Conservation (phyloP, 768 basidiomycete genomes). For the Tylopilus vinaceipallidus region DNA sequence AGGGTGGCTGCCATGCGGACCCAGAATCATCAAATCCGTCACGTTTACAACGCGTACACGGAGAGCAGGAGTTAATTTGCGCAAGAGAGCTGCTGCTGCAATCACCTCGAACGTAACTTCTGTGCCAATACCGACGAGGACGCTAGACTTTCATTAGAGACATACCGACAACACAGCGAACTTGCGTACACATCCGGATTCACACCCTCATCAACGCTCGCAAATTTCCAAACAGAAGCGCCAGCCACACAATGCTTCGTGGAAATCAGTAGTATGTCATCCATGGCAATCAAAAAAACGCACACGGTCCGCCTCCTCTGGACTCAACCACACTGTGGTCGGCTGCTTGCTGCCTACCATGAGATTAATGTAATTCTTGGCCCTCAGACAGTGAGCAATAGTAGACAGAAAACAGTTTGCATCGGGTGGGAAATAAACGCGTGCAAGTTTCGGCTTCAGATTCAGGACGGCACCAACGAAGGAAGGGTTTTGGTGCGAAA, state of each 20-base stretch:
- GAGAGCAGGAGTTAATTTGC: slow-evolving; percentile 63
- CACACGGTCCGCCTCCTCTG: slow-evolving; percentile 72
- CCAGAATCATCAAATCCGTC: slow-evolving; percentile 85
- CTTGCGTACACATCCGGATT: slow-evolving; percentile 63
- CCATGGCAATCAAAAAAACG: slow-evolving; percentile 6
- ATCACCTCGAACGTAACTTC: slow-evolving; percentile 90
- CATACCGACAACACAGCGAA: neutral
- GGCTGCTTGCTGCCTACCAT: slow-evolving; percentile 90
- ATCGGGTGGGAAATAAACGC: slow-evolving; percentile 88
- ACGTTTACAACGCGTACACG: slow-evolving; percentile 88
- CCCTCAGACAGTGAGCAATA: slow-evolving; percentile 76
- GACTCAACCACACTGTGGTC: slow-evolving; percentile 72
- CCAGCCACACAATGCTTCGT: slow-evolving; percentile 80
- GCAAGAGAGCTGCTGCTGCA: slow-evolving; percentile 78
- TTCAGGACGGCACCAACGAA: slow-evolving; percentile 87
- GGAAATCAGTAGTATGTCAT: neutral
- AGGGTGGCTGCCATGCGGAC: slow-evolving; percentile 66
- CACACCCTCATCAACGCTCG: slow-evolving; percentile 68
- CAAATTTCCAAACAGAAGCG: slow-evolving; percentile 83
- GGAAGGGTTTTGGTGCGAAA: slow-evolving; percentile 83
- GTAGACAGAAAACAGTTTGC: slow-evolving; percentile 85
- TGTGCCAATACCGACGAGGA: slow-evolving; percentile 84
- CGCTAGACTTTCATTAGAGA: slow-evolving; percentile 36
- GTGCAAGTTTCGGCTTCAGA: slow-evolving; percentile 65
- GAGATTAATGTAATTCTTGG: slow-evolving; percentile 83